Base-by-base conservation (phyloP, 2,329 filamentous ascomycete species). In the Monosporascus sp. region DNA sequence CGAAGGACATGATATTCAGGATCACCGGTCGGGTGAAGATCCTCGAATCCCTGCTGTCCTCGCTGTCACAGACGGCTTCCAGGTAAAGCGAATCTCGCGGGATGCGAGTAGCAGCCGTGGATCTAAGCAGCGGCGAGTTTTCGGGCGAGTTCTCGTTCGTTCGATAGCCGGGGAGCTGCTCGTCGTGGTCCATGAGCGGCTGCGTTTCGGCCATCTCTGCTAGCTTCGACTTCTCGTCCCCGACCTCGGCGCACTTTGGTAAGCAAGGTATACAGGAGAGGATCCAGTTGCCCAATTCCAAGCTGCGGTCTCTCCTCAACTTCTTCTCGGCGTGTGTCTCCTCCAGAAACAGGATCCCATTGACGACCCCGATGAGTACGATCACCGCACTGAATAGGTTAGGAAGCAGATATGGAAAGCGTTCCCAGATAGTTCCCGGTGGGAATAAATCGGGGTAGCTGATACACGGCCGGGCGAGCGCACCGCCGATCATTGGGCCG, bases 321-420 rank as follows among this genome's bases (percentile, higher is more conserved):
- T 89, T 96, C 75, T 88, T 88, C 68, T 89, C 85, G 49, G 86
- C 81, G 67, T 99, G 94, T 1, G 94, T 97, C 74, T 99, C 94
- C 68, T 99, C 91, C 52, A 99, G 78, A 58, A 89, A 87, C 26
- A 89, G 66, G 37, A 82, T 74, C 5, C 84, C 82, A 18, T 90
- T 69, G 2, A 85, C 63, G 15, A 90, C 77, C 49, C 90, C 88
- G 2, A 89, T 59, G 3, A 81, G 58, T 22, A 91, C 76, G 2
- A 91, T 75, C 1, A 70, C 73, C 1, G 86, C 87, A 51, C 89
- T 84, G 22, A 91, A 74, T 15, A 72, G 62, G 41, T 72, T 72
- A 3, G 70, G 70, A 28, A 72, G 80, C 40, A 97, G 81, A 70
- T 96, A 99, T 0, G 94, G 94, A 69, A 87, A 97, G 40, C 74